A percentile compares a stretch with the other conserved stretches of the same genome.
These are phyloP conservation scores for Blastobotrys illinoisensis DNA, from an alignment of 1,139 yeast genomes.

Conservation along the genomic window DNA sequence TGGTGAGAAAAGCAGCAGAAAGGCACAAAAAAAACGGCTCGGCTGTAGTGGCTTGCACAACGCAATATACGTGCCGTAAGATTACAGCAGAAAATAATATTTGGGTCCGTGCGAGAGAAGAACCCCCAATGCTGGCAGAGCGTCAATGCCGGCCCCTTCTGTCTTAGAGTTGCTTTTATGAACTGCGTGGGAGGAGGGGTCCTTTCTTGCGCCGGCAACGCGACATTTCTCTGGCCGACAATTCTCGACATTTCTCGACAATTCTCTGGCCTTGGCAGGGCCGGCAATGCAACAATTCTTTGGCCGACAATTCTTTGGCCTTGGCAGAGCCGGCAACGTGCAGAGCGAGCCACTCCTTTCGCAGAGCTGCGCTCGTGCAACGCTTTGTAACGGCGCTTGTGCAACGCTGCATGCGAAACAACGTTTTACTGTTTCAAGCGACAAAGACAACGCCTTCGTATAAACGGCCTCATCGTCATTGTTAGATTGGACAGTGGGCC, in stretches of 20 bases:
- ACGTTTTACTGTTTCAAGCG: not conserved
- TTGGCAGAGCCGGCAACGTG: too few relatives aligned
- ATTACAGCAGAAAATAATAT: not conserved
- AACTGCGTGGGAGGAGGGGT: too few relatives aligned
- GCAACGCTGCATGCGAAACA: not conserved
- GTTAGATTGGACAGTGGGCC: too few relatives aligned
- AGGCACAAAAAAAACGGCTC: not conserved
- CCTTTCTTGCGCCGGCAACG: too few relatives aligned
- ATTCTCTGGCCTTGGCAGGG: too few relatives aligned
- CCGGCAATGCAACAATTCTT: too few relatives aligned
- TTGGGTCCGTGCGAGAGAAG: not conserved
- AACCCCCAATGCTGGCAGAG: not conserved
- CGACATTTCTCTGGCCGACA: too few relatives aligned
- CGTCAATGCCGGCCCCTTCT: not conserved
- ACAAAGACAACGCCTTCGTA: not conserved
- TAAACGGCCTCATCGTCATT: not conserved
- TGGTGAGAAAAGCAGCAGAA: not conserved
- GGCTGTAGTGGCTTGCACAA: not conserved
- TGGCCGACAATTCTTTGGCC: too few relatives aligned
- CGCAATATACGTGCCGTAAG: not conserved
- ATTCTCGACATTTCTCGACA: too few relatives aligned
- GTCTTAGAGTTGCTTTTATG: not conserved
- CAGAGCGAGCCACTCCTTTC: too few relatives aligned
- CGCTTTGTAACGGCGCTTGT: not conserved
- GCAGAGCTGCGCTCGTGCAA: too few relatives aligned